Percentiles rank a stretch among this genome's conserved stretches.
phyloP scores from a whole-genome alignment of 106 monocot species.

The Allium cepa region DNA sequence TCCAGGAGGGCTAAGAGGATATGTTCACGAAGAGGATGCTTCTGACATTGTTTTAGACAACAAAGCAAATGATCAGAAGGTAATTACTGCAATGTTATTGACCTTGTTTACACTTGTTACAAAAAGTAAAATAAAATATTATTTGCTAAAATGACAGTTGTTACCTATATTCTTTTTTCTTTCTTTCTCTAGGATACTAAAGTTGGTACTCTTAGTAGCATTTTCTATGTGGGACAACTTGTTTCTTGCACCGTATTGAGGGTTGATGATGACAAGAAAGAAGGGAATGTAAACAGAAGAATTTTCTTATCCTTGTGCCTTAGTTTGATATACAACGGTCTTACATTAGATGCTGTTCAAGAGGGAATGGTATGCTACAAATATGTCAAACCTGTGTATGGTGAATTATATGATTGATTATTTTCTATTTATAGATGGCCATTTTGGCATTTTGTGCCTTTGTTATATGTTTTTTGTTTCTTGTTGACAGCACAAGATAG shows the following conservation, averaged over 20 bases:
- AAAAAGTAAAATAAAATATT: not conserved
- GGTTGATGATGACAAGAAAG: slow-evolving; percentile 71
- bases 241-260: slow-evolving; percentile 66
- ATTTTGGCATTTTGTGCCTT: not conserved
- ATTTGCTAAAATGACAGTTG: not conserved
- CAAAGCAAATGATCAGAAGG: slow-evolving; percentile 3
- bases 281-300: slow-evolving; percentile 70
- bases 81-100: too few species aligned
- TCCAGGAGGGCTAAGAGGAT: slow-evolving; percentile 89
- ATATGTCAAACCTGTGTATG: too few species aligned
- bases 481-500: not conserved
- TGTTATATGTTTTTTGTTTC: not conserved
- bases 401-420: too few species aligned
- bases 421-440: not conserved
- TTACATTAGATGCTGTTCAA: slow-evolving; percentile 71
- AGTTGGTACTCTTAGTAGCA: slow-evolving; percentile 28
- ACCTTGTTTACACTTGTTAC: too few species aligned
- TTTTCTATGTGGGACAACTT: slow-evolving; percentile 67
- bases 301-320: slow-evolving; percentile 67
- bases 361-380: slow-evolving; percentile 72
- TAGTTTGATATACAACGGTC: slow-evolving; percentile 71
- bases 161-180: not conserved
- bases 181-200: slow-evolving; percentile 47
- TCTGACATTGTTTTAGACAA: slow-evolving; percentile 33
- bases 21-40: slow-evolving; percentile 73